Evolutionary conservation across 495 filamentous ascomycete species (phyloP).

Genomic region (Chaetomium tenue): DNA sequence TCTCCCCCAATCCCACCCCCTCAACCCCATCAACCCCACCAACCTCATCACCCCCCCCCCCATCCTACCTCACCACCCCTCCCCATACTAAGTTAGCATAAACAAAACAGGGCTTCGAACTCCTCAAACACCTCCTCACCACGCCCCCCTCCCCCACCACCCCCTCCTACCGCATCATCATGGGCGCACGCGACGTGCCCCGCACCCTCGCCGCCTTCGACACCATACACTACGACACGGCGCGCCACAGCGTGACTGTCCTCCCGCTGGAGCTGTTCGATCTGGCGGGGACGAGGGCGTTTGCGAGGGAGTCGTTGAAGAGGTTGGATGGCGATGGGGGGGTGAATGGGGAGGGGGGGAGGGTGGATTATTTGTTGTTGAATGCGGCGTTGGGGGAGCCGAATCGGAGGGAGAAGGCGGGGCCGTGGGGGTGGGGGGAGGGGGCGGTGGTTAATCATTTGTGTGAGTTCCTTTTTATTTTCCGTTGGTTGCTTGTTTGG

Average conservation of each 20-base stretch:
- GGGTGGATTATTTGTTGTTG: slow-evolving; percentile 45
- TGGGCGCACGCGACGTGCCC: slow-evolving; percentile 43
- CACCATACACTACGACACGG: slow-evolving; percentile 34
- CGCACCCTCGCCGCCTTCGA: slow-evolving; percentile 40
- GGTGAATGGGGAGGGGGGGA: slow-evolving; percentile 4
- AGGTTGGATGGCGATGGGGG: slow-evolving; percentile 31
- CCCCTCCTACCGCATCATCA: slow-evolving; percentile 41
- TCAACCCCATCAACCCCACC: too few species aligned
- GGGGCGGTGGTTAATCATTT: slow-evolving; percentile 46
- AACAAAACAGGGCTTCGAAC: slow-evolving; percentile 47
- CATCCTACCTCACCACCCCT: too few species aligned
- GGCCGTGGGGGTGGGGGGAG: slow-evolving; percentile 35
- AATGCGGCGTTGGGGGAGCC: slow-evolving; percentile 37
- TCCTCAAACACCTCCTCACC: slow-evolving; percentile 42
- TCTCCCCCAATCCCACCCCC: too few species aligned
- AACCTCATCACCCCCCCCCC: neutral
- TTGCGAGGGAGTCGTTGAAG: slow-evolving; percentile 38
- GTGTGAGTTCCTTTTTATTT: slow-evolving; percentile 34
- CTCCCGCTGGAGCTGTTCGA: slow-evolving; percentile 45
- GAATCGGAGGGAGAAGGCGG: slow-evolving; percentile 27
- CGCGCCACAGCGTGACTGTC: slow-evolving; percentile 40
- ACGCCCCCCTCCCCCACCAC: slow-evolving; percentile 29
- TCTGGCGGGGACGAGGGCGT: slow-evolving; percentile 38
- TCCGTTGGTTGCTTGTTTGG: too few species aligned
- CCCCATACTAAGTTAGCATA: too few species aligned